Evolutionary conservation across 2,329 filamentous ascomycete species (phyloP).

Genomic region (Beauveria sp.): DNA sequence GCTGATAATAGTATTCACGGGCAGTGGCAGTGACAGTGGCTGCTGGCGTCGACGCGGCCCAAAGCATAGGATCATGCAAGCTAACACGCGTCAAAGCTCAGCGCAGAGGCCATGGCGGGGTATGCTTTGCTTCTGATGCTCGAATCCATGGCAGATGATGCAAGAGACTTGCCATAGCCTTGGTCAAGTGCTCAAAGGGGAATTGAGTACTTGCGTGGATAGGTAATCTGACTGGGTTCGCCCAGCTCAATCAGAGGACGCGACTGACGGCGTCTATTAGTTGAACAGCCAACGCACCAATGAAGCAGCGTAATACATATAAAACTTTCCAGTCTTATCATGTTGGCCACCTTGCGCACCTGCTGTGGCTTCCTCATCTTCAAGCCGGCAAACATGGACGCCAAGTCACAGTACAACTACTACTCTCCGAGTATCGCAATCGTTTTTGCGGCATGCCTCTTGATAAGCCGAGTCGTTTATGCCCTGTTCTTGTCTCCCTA

Average conservation of each 20-base stretch:
- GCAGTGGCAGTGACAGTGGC: neutral
- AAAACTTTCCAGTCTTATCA: neutral
- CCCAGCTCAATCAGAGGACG: neutral
- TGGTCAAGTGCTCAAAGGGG: neutral
- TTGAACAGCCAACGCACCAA: neutral
- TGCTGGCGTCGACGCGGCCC: neutral
- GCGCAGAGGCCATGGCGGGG: neutral
- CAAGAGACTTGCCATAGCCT: neutral
- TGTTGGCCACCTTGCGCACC: too few species aligned
- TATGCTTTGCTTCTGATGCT: neutral
- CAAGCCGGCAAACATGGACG: neutral
- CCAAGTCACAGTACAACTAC: neutral
- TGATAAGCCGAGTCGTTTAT: neutral
- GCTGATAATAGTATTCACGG: neutral
- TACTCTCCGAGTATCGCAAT: neutral
- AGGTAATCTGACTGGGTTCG: neutral
- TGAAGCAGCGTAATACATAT: neutral
- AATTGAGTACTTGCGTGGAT: neutral
- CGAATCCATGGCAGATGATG: neutral
- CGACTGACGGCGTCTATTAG: neutral
- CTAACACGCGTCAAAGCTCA: neutral
- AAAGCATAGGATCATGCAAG: neutral
- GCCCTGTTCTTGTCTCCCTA: neutral
- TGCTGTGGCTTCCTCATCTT: neutral
- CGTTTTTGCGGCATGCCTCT: neutral